Conservation (phyloP, 1,139 yeast species). For the Wickerhamomyces sp. region DNA sequence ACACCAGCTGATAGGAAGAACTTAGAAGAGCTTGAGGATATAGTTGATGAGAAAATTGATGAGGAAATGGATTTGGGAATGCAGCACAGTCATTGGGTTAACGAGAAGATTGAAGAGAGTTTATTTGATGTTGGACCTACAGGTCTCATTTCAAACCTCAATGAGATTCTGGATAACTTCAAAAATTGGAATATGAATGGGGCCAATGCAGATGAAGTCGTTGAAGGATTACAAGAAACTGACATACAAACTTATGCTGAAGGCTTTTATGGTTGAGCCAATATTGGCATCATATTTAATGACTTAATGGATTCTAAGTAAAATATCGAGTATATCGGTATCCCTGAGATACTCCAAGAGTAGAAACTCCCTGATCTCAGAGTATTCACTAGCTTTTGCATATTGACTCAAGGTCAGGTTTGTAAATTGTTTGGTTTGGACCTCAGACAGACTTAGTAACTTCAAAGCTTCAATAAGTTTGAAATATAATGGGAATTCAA, state of each 20-base stretch:
- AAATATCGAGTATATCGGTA: constrained; percentile 31
- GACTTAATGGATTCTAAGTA: constrained; percentile 25
- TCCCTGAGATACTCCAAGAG: constrained; percentile 24
- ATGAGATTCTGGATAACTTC: constrained; percentile 39
- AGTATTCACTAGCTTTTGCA: constrained; percentile 26
- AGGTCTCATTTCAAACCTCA: constrained; percentile 58
- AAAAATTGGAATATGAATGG: constrained; percentile 16
- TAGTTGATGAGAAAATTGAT: constrained; percentile 2
- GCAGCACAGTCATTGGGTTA: constrained; percentile 44
- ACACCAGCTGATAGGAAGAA: not conserved
- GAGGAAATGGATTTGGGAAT: constrained; percentile 11
- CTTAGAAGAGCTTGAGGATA: not conserved
- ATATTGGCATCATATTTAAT: no score
- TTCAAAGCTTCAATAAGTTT: constrained; percentile 41
- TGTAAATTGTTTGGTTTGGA: constrained; percentile 32
- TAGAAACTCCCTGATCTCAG: constrained; percentile 21
- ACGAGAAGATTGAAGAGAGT: constrained; percentile 39
- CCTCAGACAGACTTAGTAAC: constrained; percentile 31
- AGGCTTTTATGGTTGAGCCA: not conserved
- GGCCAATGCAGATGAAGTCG: not conserved
- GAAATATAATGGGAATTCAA: constrained; percentile 28
- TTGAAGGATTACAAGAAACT: not conserved
- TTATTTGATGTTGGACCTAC: constrained; percentile 68
- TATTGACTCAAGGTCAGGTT: constrained; percentile 21
- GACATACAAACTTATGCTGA: constrained; percentile 1